A percentile compares a stretch with the other conserved stretches of the same genome.
Conservation (phyloP, 495 filamentous ascomycete genomes). For the Neurospora sp. region DNA sequence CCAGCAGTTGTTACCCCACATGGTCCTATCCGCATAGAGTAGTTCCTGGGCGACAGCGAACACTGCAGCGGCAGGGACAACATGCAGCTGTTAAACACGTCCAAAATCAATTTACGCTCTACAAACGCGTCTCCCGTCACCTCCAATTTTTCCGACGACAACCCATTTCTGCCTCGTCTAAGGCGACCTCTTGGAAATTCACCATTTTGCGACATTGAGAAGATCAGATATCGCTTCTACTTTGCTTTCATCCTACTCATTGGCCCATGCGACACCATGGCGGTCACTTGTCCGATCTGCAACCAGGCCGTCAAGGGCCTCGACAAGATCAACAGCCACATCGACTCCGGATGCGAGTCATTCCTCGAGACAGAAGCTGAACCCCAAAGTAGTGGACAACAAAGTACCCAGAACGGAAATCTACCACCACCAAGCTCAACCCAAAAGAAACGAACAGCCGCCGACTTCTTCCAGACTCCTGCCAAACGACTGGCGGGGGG, state of each 20-base stretch:
- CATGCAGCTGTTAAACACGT: conserved; percentile 1
- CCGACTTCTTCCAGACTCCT: conserved; percentile 71
- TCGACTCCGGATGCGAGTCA: conserved; percentile 72
- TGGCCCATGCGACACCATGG: not conserved
- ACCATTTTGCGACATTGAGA: not conserved
- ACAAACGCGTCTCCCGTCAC: not conserved
- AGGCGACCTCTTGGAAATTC: not conserved
- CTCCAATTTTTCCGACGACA: not conserved
- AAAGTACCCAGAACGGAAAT: conserved; percentile 26
- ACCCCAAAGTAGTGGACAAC: conserved; percentile 28
- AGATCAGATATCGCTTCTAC: not conserved
- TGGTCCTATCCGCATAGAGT: not conserved
- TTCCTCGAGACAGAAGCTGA: conserved; percentile 29
- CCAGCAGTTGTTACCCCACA: not conserved
- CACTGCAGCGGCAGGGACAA: not conserved
- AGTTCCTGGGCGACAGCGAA: not conserved
- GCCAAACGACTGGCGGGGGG: conserved; percentile 39
- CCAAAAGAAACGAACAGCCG: conserved; percentile 45
- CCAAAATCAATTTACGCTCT: conserved; percentile 3
- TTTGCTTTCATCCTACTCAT: not conserved
- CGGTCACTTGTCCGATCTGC: conserved; percentile 82
- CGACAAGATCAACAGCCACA: conserved; percentile 74
- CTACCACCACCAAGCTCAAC: conserved; percentile 24
- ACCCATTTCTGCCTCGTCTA: not conserved
- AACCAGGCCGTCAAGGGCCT: conserved; percentile 58